Percentiles rank a stretch among this genome's conserved stretches.
These are phyloP conservation scores for Neurospora sp. DNA, from an alignment of 495 filamentous ascomycete species.

Conservation along the genomic window DNA sequence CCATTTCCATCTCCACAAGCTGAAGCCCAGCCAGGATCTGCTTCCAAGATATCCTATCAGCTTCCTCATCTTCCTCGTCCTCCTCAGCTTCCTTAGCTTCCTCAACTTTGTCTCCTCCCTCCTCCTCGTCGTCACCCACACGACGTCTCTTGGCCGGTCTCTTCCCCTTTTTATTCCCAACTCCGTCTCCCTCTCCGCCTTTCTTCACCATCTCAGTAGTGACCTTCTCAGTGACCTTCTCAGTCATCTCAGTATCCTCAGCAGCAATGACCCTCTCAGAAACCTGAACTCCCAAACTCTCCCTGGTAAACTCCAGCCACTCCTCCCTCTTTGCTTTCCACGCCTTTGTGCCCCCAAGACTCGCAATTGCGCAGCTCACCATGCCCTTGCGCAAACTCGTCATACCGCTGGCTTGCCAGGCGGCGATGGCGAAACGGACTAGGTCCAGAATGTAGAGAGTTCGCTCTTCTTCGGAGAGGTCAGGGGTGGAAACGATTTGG, in stretches of 20 bases:
- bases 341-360: not conserved
- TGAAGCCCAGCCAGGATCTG: not conserved
- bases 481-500: not conserved
- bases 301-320: not conserved
- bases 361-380: not conserved
- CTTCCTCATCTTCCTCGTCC: not conserved
- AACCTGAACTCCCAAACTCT: not conserved
- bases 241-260: not conserved
- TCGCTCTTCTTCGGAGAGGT: not conserved
- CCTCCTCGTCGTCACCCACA: not conserved
- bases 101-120: not conserved
- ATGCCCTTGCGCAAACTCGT: not conserved
- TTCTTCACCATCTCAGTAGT: not conserved
- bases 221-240: too few species aligned
- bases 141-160: not conserved
- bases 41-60: not conserved
- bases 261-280: not conserved
- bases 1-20: not conserved
- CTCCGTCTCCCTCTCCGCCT: not conserved
- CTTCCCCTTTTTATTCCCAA: not conserved
- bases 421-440: not conserved
- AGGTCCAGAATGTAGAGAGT: not conserved
- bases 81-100: not conserved
- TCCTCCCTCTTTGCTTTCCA: not conserved
- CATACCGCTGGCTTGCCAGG: not conserved